These are phyloP conservation scores for Xanthoconium stramineum DNA, from an alignment of 768 basidiomycete genomes.

Conservation along the genomic window DNA sequence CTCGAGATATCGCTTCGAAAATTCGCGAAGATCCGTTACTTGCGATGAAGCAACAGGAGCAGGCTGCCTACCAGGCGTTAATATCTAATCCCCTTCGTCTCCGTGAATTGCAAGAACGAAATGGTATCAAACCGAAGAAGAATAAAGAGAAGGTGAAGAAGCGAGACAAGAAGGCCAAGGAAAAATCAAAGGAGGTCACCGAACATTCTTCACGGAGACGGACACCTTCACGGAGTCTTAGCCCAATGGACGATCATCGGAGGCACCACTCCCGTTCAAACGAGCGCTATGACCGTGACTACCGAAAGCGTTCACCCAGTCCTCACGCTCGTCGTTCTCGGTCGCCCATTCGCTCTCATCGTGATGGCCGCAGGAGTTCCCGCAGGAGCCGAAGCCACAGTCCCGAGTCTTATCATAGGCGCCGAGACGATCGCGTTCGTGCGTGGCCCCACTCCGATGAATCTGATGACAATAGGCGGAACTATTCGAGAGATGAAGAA, in stretches of 20 bases:
- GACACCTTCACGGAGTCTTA: slow-evolving; percentile 31
- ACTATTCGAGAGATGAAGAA: slow-evolving; percentile 26
- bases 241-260: slow-evolving; percentile 27
- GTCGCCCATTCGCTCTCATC: slow-evolving; percentile 37
- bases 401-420: slow-evolving; percentile 21
- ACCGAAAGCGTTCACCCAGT: slow-evolving; percentile 41
- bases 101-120: slow-evolving; percentile 74
- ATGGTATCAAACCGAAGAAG: slow-evolving; percentile 79
- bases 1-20: slow-evolving; percentile 86
- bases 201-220: slow-evolving; percentile 35
- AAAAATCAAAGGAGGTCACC: slow-evolving; percentile 6
- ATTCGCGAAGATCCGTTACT: slow-evolving; percentile 95
- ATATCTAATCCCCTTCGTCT: slow-evolving; percentile 84
- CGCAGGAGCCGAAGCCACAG: slow-evolving; percentile 31
- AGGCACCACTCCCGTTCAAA: slow-evolving; percentile 30
- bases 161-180: slow-evolving; percentile 40
- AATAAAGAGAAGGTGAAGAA: slow-evolving; percentile 62
- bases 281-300: slow-evolving; percentile 28
- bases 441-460: slow-evolving; percentile 52
- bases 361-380: slow-evolving; percentile 18
- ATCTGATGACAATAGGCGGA: slow-evolving; percentile 42
- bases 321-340: slow-evolving; percentile 46
- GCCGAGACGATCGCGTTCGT: slow-evolving; percentile 26
- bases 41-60: slow-evolving; percentile 98
- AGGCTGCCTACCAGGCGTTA: slow-evolving; percentile 84